These are phyloP conservation scores for Thielaviopsis euricoi DNA, from an alignment of 2,329 filamentous ascomycete genomes.

Conservation along the genomic window DNA sequence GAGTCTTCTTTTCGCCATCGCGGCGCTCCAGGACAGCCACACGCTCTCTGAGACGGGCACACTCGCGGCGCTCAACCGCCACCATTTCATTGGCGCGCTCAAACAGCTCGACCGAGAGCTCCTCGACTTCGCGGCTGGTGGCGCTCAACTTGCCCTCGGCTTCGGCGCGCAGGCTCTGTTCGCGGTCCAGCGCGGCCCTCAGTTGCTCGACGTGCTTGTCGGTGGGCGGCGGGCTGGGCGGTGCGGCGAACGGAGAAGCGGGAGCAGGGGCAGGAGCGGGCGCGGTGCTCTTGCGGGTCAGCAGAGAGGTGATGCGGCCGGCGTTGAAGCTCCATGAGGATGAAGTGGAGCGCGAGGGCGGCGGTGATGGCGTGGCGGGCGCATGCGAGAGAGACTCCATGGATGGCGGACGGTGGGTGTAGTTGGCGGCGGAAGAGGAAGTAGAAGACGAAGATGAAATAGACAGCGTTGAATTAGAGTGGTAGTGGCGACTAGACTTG, in stretches of 20 bases:
- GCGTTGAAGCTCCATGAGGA: slow-evolving; percentile 30
- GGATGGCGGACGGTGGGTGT: slow-evolving; percentile 13
- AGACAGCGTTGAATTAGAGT: slow-evolving; percentile 50
- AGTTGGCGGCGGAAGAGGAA: slow-evolving; percentile 27
- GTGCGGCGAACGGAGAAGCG: slow-evolving; percentile 22
- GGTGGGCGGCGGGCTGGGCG: slow-evolving; percentile 14
- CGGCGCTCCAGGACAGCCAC: slow-evolving; percentile 51
- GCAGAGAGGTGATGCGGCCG: slow-evolving; percentile 26
- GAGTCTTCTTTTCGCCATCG: slow-evolving; percentile 50
- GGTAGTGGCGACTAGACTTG: slow-evolving; percentile 26
- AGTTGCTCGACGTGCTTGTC: slow-evolving; percentile 25
- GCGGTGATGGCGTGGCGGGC: slow-evolving; percentile 15
- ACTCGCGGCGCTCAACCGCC: slow-evolving; percentile 52
- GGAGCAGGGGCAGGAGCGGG: slow-evolving; percentile 14
- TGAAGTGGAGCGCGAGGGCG: slow-evolving; percentile 22
- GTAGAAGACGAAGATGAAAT: slow-evolving; percentile 46
- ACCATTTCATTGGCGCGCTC: slow-evolving; percentile 83
- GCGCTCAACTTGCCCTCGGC: slow-evolving; percentile 52
- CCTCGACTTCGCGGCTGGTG: slow-evolving; percentile 59
- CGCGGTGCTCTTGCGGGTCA: slow-evolving; percentile 30
- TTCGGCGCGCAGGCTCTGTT: slow-evolving; percentile 47
- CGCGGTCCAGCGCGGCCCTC: slow-evolving; percentile 46
- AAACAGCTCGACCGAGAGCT: slow-evolving; percentile 59
- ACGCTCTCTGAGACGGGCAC: slow-evolving; percentile 54
- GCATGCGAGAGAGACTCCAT: slow-evolving; percentile 15